Conservation (phyloP, 2,329 filamentous ascomycete genomes). For the Neofusicoccum sp. region DNA sequence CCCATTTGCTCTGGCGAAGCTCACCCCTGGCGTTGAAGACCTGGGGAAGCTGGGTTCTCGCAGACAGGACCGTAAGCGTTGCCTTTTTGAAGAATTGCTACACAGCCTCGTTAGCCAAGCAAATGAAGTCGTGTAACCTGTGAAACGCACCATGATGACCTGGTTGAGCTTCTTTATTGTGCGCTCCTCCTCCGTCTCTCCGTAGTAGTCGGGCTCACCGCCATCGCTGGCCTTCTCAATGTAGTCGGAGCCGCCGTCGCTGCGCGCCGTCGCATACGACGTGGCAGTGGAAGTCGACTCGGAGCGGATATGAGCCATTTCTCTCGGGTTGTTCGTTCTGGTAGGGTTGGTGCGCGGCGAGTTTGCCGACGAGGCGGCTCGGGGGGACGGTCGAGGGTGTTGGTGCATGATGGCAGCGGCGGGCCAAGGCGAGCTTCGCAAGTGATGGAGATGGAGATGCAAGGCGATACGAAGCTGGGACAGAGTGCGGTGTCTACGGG, state of each 20-base stretch:
- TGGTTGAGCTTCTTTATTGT: slow-evolving; percentile 74
- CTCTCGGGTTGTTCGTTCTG: slow-evolving; percentile 72
- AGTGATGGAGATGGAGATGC: background rate
- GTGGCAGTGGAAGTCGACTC: slow-evolving; percentile 52
- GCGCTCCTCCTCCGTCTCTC: slow-evolving; percentile 35
- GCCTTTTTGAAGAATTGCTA: slow-evolving; percentile 93
- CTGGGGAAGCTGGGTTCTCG: slow-evolving; percentile 71
- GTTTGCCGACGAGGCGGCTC: slow-evolving; percentile 54
- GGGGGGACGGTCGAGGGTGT: slow-evolving; percentile 75
- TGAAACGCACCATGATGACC: slow-evolving; percentile 75
- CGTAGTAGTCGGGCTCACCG: slow-evolving; percentile 49
- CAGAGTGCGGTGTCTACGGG: slow-evolving; percentile 9
- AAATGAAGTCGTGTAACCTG: too few relatives aligned
- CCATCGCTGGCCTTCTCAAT: slow-evolving; percentile 54
- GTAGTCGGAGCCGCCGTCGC: slow-evolving; percentile 32
- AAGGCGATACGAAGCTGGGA: background rate
- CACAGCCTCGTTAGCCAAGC: slow-evolving; percentile 29
- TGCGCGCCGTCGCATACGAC: slow-evolving; percentile 50
- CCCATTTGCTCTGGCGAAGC: slow-evolving; percentile 83
- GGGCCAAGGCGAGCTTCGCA: background rate
- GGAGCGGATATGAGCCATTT: slow-evolving; percentile 51
- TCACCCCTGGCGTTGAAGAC: slow-evolving; percentile 59
- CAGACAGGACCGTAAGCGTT: slow-evolving; percentile 79
- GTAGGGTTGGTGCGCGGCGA: slow-evolving; percentile 57
- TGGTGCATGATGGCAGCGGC: slow-evolving; percentile 73